Evolutionary conservation across 1,284 basidiomycete genomes (phyloP).

Genomic region (Lentinula novae-zelandiae): DNA sequence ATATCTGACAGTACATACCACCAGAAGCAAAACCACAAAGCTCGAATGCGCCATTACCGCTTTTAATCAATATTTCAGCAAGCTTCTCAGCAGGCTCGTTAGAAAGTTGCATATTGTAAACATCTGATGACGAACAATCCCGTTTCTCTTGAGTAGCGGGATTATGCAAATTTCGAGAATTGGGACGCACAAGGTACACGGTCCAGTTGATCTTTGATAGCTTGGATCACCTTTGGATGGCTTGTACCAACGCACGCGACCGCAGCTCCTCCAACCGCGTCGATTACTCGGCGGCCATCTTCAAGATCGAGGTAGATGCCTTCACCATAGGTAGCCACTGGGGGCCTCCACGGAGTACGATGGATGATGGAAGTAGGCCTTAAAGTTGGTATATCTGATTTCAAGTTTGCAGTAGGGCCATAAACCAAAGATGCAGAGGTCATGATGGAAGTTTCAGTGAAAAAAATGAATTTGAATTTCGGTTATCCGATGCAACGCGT

Average conservation of each 20-base stretch:
- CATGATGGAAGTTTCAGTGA: neutral
- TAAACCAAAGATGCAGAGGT: neutral
- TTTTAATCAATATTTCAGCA: constrained; percentile 56
- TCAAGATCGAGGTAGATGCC: constrained; percentile 71
- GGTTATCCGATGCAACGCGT: neutral
- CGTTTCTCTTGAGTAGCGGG: neutral
- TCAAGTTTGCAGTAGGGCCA: constrained; percentile 5
- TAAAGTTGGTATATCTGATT: constrained; percentile 5
- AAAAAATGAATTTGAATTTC: neutral
- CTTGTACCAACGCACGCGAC: constrained; percentile 76
- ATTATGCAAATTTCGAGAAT: neutral
- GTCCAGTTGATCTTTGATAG: constrained; percentile 75
- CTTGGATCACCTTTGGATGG: constrained; percentile 66
- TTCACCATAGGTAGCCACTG: constrained; percentile 58
- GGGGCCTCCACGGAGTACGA: constrained; percentile 66
- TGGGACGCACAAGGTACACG: constrained; percentile 62
- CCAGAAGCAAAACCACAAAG: constrained; percentile 68
- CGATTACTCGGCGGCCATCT: constrained; percentile 63
- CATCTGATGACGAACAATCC: constrained; percentile 43
- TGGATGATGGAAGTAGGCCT: constrained; percentile 46
- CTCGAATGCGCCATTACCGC: constrained; percentile 71
- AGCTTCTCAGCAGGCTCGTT: constrained; percentile 77
- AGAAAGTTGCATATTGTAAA: constrained; percentile 78
- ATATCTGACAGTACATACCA: constrained; percentile 36
- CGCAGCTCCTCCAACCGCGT: constrained; percentile 82